A percentile compares a stretch with the other conserved stretches of the same genome.
phyloP scores from a whole-genome alignment of 2,329 filamentous ascomycete genomes.

The Camillea tinctor region DNA sequence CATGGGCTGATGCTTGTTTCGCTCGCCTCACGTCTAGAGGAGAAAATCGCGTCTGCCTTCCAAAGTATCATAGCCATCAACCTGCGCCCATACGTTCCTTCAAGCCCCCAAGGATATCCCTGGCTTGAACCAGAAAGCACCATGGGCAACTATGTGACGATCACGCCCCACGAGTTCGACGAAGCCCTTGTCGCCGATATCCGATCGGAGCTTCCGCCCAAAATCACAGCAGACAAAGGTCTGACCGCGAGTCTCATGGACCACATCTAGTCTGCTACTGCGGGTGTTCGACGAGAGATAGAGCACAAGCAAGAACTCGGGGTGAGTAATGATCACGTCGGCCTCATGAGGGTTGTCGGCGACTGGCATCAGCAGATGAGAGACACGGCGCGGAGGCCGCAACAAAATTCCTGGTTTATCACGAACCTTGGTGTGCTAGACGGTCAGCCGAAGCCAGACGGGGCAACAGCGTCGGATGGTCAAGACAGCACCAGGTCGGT shows the following conservation, averaged over 20 bases:
- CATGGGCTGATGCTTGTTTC: slow-evolving; percentile 18
- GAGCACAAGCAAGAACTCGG: slow-evolving; percentile 25
- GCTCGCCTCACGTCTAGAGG: slow-evolving; percentile 9
- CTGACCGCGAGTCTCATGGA: slow-evolving; percentile 8
- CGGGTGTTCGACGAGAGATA: slow-evolving; percentile 31
- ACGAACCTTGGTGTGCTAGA: slow-evolving; percentile 38
- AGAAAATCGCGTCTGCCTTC: slow-evolving; percentile 12
- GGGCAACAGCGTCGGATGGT: background rate
- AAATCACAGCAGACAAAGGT: background rate
- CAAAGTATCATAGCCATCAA: slow-evolving; percentile 14
- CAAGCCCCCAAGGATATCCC: slow-evolving; percentile 2
- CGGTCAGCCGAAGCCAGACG: slow-evolving; percentile 8
- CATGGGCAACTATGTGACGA: slow-evolving; percentile 22
- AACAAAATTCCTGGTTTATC: slow-evolving; percentile 34
- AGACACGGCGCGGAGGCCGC: slow-evolving; percentile 26
- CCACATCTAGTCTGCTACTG: slow-evolving; percentile 22
- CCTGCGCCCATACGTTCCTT: slow-evolving; percentile 11
- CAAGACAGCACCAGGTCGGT: slow-evolving; percentile 15
- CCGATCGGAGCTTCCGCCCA: slow-evolving; percentile 8
- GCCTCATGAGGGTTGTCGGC: slow-evolving; percentile 33
- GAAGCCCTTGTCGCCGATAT: slow-evolving; percentile 14
- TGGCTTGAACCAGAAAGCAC: slow-evolving; percentile 7
- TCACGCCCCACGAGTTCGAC: slow-evolving; percentile 17
- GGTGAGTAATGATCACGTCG: slow-evolving; percentile 33
- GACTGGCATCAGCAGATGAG: slow-evolving; percentile 35